phyloP scores from a whole-genome alignment of 1,284 basidiomycete species.

The Ganoderma sinense region DNA sequence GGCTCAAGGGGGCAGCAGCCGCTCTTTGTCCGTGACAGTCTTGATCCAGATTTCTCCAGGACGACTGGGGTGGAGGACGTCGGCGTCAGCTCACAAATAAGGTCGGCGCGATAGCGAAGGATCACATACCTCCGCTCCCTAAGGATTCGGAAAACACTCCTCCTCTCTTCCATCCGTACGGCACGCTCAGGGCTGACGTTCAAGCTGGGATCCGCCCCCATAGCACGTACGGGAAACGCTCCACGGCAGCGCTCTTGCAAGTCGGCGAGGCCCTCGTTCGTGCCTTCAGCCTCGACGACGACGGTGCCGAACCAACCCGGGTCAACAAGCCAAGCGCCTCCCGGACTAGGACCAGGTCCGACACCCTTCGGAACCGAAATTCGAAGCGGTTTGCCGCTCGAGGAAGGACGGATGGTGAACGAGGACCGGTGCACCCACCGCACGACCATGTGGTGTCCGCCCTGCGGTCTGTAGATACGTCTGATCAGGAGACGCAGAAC shows the following conservation, averaged over 20 bases:
- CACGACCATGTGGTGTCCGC: slow-evolving; percentile 77
- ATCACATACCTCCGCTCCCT: slow-evolving; percentile 71
- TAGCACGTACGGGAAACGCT: slow-evolving; percentile 66
- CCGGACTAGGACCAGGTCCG: slow-evolving; percentile 38
- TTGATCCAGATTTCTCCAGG: slow-evolving; percentile 85
- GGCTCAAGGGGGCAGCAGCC: slow-evolving; percentile 45
- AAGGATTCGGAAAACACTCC: slow-evolving; percentile 73
- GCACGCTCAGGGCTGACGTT: slow-evolving; percentile 36
- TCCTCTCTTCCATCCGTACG: slow-evolving; percentile 53
- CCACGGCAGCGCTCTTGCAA: slow-evolving; percentile 75
- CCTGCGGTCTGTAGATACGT: slow-evolving; percentile 64
- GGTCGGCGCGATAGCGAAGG: not conserved
- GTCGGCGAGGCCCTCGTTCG: slow-evolving; percentile 82
- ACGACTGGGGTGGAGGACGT: slow-evolving; percentile 51
- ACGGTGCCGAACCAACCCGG: slow-evolving; percentile 82
- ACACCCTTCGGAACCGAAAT: slow-evolving; percentile 37
- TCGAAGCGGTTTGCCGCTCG: slow-evolving; percentile 35
- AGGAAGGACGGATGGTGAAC: slow-evolving; percentile 64
- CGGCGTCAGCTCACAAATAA: not conserved
- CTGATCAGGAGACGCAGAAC: not conserved
- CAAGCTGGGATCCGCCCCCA: slow-evolving; percentile 21
- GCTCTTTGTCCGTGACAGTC: slow-evolving; percentile 69
- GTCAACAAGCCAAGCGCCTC: slow-evolving; percentile 64
- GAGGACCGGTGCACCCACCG: slow-evolving; percentile 83
- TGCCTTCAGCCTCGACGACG: slow-evolving; percentile 83